Evolutionary conservation across 371 early-diverging fungal genomes (phyloP).

Genomic region (Syncephalastrum racemosum): DNA sequence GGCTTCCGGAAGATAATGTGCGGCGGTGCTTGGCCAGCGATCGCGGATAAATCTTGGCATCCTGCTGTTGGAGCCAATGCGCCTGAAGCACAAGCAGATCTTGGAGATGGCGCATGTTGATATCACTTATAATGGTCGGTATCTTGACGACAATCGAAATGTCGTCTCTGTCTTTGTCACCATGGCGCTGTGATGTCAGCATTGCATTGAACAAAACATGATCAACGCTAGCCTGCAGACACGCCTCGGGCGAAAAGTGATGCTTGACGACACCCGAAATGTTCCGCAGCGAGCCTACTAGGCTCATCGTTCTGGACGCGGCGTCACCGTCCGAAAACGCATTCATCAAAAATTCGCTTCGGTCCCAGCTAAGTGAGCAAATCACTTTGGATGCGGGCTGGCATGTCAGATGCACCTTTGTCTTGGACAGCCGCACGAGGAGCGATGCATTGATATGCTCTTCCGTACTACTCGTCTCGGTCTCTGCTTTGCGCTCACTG

Average conservation of each 20-base stretch:
- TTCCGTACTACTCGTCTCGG: conserved; percentile 17
- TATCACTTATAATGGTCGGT: conserved; percentile 49
- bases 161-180: conserved; percentile 39
- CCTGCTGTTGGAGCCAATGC: conserved; percentile 62
- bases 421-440: conserved; percentile 59
- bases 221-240: conserved; percentile 63
- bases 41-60: not conserved
- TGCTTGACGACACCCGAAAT: conserved; percentile 71
- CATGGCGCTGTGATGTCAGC: conserved; percentile 42
- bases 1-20: not conserved
- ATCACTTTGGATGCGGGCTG: conserved; percentile 79
- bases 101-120: conserved; percentile 81
- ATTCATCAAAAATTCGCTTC: conserved; percentile 68
- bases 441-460: conserved; percentile 41
- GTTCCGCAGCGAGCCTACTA: conserved; percentile 59
- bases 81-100: conserved; percentile 69
- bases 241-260: conserved; percentile 82
- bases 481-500: conserved; percentile 40
- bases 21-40: not conserved
- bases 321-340: conserved; percentile 38
- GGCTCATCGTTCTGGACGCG: conserved; percentile 54
- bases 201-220: conserved; percentile 59
- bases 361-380: conserved; percentile 68
- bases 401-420: conserved; percentile 74
- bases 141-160: conserved; percentile 63